Evolutionary conservation across 192 early-diverging fungal genomes (phyloP), one percentile per base, ranked within the genome.

Genomic region (Spinellus fusiger): DNA sequence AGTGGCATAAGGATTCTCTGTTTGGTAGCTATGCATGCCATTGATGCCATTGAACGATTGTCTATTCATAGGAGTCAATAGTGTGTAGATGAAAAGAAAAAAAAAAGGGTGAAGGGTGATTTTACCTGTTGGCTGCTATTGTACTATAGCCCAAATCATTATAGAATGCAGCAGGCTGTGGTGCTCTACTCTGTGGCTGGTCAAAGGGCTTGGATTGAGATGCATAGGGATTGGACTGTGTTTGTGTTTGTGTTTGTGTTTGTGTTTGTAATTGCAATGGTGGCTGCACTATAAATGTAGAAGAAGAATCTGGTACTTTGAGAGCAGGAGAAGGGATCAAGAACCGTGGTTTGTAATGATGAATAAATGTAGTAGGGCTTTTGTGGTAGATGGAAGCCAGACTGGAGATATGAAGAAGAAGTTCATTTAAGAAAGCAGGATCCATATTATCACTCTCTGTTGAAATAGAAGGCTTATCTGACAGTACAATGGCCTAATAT

Each of bases 361-460:
- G 85, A 31, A 95, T 89, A 62, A 98, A 93, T 0, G 87, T 84
- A 15, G 86, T 80, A 10, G 94, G 88, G 33, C 90, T 91, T 68
- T 95, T 94, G 66, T 95, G 91, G 65, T 95, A 94, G 26, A 99
- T 86, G 20, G 92, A 89, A 10, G 94, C 86, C 35, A 99, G 80
- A 7, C 84, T 91, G 15, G 89, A 88, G 33, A 99, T 82, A 59
- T 98, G 83, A 34, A 92, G 73, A 18, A 97, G 70, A 18, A 99
- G 74, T 64, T 96, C 93, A 49, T 96, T 88, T 27, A 99, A 76
- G 22, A 99, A 69, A 20, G 77, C 75, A 31, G 80, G 80, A 48
- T 94, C 93, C 56, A 99, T 79, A 56, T 92, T 91, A 66, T 99
- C 95, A 49, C 91, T 90, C 71, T 98, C 93, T 23, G 91, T 91